Evolutionary conservation across 768 basidiomycete genomes (phyloP), one percentile per base, ranked within the genome.

Genomic region (Scleroderma citrinum): DNA sequence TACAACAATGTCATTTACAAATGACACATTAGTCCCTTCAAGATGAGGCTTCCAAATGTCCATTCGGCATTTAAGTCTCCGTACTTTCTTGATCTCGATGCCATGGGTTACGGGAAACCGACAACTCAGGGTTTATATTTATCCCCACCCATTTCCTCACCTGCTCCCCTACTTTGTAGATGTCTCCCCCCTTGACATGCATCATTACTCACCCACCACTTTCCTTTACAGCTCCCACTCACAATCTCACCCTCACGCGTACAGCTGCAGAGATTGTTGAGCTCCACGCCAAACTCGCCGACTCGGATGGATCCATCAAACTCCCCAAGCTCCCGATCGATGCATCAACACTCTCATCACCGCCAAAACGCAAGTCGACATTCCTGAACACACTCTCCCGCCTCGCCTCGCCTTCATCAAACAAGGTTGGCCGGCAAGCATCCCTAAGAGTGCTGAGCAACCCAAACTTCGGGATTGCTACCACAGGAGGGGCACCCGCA

Each of bases 341-440:
- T 60, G 54, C 77, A 34, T 66, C 77, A 21, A 63, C 71, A 19
- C 66, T 85, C 11, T 80, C 81, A 7, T 52, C 62, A 3, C 71
- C 76, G 31, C 75, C 76, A 7, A 91, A 91, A 67, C 83, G 86
- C 63, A 89, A 86, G 67, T 88, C 85, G 20, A 86, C 78, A 31
- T 92, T 92, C 65, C 75, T 92, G 53, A 88, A 88, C 64, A 92
- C 90, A 40, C 80, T 92, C 44, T 89, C 87, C 19, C 83, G 87
- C 44, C 75, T 92, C 37, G 84, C 88, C 3, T 89, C 89, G 8
- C 87, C 87, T 19, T 75, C 80, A 5, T 71, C 75, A 16, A 72
- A 67, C 57, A 83, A 80, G 69, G 70, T 73, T n/a, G 53, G 64
- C 7, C 71, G 76, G 20, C 69, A 71, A 41, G 59, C 68, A 16